Evolutionary conservation across 169 alveolate species (phyloP).

Genomic region (Plasmodium gonderi): DNA sequence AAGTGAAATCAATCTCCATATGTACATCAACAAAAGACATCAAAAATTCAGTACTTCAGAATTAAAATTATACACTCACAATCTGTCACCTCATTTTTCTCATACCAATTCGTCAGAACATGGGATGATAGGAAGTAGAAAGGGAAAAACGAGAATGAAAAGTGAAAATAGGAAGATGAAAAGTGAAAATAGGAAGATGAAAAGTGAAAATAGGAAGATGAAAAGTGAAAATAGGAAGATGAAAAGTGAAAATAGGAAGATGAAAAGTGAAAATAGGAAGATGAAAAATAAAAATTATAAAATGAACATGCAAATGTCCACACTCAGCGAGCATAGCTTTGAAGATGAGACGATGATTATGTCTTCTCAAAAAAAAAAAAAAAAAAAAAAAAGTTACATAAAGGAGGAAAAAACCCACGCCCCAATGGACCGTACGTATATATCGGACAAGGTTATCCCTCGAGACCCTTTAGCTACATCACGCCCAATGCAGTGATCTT

Average conservation of each 20-base stretch:
- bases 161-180: background rate
- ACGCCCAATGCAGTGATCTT: background rate
- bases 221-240: background rate
- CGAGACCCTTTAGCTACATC: background rate
- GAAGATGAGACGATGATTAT: background rate
- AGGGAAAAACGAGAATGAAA: background rate
- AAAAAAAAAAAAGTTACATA: background rate
- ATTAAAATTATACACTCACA: background rate
- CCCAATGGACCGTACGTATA: background rate
- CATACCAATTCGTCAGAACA: background rate
- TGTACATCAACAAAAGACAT: constrained; percentile 11
- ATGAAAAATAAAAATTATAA: background rate
- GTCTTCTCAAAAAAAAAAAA: background rate
- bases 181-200: background rate
- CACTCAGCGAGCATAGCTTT: background rate
- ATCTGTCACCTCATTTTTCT: background rate
- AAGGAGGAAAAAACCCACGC: background rate
- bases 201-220: background rate
- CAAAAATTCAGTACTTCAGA: background rate
- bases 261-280: background rate
- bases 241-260: background rate
- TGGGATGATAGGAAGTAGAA: background rate
- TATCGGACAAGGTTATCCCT: background rate
- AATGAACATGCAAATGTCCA: background rate
- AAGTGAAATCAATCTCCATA: constrained; percentile 15